Conservation (phyloP, 2,329 filamentous ascomycete genomes). For the Cordyceps sp. region DNA sequence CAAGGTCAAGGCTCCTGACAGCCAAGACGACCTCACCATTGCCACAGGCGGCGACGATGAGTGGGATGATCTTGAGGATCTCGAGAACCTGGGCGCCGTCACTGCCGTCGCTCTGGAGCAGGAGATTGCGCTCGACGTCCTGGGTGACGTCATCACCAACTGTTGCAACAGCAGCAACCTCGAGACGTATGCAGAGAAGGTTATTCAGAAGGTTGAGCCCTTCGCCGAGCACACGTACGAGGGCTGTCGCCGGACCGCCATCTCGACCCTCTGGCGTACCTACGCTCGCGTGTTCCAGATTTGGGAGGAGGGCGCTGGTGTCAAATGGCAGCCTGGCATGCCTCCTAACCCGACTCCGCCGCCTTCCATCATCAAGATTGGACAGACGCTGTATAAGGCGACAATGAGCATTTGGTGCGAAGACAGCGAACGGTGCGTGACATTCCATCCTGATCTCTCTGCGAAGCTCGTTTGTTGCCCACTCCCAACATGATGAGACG, state of each 20-base stretch:
- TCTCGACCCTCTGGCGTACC: slow-evolving; percentile 82
- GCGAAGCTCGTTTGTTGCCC: not conserved
- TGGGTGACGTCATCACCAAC: slow-evolving; percentile 82
- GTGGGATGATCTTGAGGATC: slow-evolving; percentile 53
- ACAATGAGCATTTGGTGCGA: slow-evolving; percentile 78
- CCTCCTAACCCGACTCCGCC: slow-evolving; percentile 69
- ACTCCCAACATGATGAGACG: slow-evolving; percentile 61
- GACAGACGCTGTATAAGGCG: slow-evolving; percentile 67
- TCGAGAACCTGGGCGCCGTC: slow-evolving; percentile 71
- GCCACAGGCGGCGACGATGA: slow-evolving; percentile 37
- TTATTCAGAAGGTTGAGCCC: slow-evolving; percentile 63
- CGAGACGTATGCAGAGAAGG: slow-evolving; percentile 75
- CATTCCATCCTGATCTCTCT: too few relatives aligned
- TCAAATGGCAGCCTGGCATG: slow-evolving; percentile 81
- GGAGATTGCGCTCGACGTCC: slow-evolving; percentile 88
- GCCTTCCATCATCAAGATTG: slow-evolving; percentile 66
- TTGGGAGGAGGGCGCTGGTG: slow-evolving; percentile 54
- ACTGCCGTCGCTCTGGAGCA: slow-evolving; percentile 89
- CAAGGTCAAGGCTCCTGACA: slow-evolving; percentile 48
- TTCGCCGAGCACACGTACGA: slow-evolving; percentile 84
- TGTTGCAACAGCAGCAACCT: slow-evolving; percentile 58
- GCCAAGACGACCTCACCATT: slow-evolving; percentile 35
- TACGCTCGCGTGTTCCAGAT: slow-evolving; percentile 84
- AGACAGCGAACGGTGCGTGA: slow-evolving; percentile 80
- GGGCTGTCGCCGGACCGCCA: slow-evolving; percentile 79